A percentile compares a stretch with the other conserved stretches of the same genome.
Evolutionary conservation across 2,329 filamentous ascomycete species (phyloP).

Genomic region (Nemania sp.): DNA sequence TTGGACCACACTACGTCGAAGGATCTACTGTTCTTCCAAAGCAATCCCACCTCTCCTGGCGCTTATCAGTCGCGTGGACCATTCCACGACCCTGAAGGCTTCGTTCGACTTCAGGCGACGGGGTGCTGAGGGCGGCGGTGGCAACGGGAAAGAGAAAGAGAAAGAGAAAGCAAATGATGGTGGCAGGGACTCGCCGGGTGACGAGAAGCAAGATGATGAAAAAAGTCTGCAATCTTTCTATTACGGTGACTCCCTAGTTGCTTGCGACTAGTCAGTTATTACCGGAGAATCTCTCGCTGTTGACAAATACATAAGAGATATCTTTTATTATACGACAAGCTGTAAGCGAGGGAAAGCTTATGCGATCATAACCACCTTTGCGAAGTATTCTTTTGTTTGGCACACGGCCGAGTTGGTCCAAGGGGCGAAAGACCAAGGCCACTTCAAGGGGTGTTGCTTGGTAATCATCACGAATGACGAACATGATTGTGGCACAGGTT

Average conservation of each 20-base stretch:
- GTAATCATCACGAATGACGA: too few species aligned
- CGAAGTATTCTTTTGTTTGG: slow-evolving; percentile 75
- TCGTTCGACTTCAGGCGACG: too few species aligned
- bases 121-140: slow-evolving; percentile 10
- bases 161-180: slow-evolving; percentile 49
- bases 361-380: slow-evolving; percentile 67
- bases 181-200: slow-evolving; percentile 55
- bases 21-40: too few species aligned
- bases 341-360: slow-evolving; percentile 81
- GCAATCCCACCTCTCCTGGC: too few species aligned
- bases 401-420: slow-evolving; percentile 74
- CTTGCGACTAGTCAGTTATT: slow-evolving; percentile 78
- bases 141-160: slow-evolving; percentile 25
- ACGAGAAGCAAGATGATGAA: slow-evolving; percentile 60
- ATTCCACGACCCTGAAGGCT: too few species aligned
- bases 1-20: too few species aligned
- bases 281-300: slow-evolving; percentile 80
- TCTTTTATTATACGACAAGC: slow-evolving; percentile 77
- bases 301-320: slow-evolving; percentile 77
- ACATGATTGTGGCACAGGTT: too few species aligned
- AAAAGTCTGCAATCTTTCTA: slow-evolving; percentile 56
- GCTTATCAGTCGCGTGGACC: too few species aligned
- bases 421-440: slow-evolving; percentile 74
- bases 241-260: slow-evolving; percentile 68
- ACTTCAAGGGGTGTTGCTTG: too few species aligned